A percentile compares a stretch with the other conserved stretches of the same genome.
Evolutionary conservation across 2,329 filamentous ascomycete genomes (phyloP).

Genomic region (Hypoxylon sp.): DNA sequence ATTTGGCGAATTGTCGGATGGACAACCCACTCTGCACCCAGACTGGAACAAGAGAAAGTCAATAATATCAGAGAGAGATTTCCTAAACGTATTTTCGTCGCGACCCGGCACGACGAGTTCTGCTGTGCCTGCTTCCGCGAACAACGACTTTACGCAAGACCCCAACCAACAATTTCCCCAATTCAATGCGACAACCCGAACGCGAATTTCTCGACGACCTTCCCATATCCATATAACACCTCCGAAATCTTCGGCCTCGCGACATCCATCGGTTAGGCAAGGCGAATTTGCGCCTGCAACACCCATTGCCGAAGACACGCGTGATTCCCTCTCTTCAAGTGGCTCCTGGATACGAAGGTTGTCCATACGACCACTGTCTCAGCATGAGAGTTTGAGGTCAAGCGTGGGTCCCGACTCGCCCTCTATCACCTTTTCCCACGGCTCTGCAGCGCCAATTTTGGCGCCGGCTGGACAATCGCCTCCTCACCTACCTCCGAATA

Average conservation of each 20-base stretch:
- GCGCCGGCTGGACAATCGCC: constrained; percentile 55
- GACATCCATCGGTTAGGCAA: constrained; percentile 58
- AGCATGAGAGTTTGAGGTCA: constrained; percentile 73
- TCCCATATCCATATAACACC: constrained; percentile 56
- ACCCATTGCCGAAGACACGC: constrained; percentile 58
- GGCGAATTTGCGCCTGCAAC: constrained; percentile 41
- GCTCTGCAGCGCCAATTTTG: constrained; percentile 74
- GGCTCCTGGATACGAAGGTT: constrained; percentile 80
- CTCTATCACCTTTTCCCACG: constrained; percentile 72
- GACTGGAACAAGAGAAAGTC: constrained; percentile 52
- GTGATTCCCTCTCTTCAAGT: constrained; percentile 71
- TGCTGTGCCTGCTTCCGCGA: constrained; percentile 50
- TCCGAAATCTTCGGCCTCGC: constrained; percentile 56
- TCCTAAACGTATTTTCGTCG: constrained; percentile 51
- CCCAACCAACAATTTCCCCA: constrained; percentile 49
- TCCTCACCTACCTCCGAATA: constrained; percentile 73
- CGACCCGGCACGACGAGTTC: constrained; percentile 60
- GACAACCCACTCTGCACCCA: constrained; percentile 51
- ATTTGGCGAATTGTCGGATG: constrained; percentile 67
- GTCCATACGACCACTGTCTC: constrained; percentile 73
- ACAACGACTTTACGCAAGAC: constrained; percentile 53
- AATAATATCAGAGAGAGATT: constrained; percentile 52
- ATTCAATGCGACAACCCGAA: constrained; percentile 45
- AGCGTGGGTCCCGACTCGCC: constrained; percentile 75
- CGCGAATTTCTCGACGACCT: constrained; percentile 47